Conservation (phyloP, 1,139 yeast species). For the Magnusiomyces paraingens region DNA sequence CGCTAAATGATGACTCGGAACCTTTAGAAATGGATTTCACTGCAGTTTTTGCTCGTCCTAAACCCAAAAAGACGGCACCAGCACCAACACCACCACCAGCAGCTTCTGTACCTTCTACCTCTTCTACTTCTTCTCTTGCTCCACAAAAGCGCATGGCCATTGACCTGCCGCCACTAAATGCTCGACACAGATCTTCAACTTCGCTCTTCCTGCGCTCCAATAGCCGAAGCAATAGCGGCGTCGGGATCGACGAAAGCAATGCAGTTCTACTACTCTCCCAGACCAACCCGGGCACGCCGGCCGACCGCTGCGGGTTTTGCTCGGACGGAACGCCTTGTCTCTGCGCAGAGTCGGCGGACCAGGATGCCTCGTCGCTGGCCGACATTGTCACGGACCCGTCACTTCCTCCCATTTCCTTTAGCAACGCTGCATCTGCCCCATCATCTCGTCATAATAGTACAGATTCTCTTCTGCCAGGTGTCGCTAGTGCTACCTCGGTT, state of each 20-base stretch:
- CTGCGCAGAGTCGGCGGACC: slow-evolving; percentile 53
- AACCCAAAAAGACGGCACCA: not conserved
- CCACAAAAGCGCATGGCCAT: not conserved
- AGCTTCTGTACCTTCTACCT: too few relatives aligned
- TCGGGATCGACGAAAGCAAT: slow-evolving; percentile 16
- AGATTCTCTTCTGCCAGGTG: not conserved
- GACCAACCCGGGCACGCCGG: slow-evolving; percentile 35
- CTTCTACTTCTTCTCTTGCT: not conserved
- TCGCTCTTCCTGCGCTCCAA: slow-evolving; percentile 18
- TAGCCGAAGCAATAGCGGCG: not conserved
- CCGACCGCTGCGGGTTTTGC: slow-evolving; percentile 88
- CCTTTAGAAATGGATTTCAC: slow-evolving; percentile 32
- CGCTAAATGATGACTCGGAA: slow-evolving; percentile 10
- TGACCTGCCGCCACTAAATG: not conserved
- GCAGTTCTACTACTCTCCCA: too few relatives aligned
- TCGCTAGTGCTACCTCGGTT: not conserved
- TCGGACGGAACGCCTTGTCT: slow-evolving; percentile 89
- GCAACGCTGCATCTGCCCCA: not conserved
- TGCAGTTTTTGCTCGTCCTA: slow-evolving; percentile 20
- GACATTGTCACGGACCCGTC: slow-evolving; percentile 11
- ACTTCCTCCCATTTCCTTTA: slow-evolving; percentile 4
- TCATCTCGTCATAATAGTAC: not conserved
- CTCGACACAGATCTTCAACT: not conserved
- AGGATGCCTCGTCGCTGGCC: slow-evolving; percentile 16
- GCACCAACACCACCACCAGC: too few relatives aligned